Evolutionary conservation across 306 rosid species (phyloP).

Genomic region (Corylus avellana): DNA sequence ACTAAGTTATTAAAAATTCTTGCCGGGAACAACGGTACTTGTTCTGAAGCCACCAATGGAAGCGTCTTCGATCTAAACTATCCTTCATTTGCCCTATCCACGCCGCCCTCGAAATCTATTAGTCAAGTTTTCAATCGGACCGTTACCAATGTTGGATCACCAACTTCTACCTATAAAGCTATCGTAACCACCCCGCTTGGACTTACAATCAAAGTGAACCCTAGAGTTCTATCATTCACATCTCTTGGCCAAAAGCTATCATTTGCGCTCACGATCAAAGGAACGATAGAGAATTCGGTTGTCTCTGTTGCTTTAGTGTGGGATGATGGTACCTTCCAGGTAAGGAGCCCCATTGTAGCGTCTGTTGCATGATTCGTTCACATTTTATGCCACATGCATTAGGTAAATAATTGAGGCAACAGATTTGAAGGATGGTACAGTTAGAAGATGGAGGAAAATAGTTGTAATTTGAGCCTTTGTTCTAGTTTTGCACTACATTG

Average conservation of each 20-base stretch:
- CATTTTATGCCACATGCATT: background rate
- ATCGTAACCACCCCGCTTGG: slow-evolving; percentile 7
- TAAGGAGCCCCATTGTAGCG: slow-evolving; percentile 41
- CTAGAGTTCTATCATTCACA: slow-evolving; percentile 32
- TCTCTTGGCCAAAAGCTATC: slow-evolving; percentile 30
- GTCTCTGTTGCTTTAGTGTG: slow-evolving; percentile 34
- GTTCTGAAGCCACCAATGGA: background rate
- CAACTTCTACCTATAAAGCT: slow-evolving; percentile 11
- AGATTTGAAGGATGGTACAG: background rate
- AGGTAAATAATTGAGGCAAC: background rate
- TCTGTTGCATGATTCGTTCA: slow-evolving; percentile 1
- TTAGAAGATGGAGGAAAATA: too few relatives aligned
- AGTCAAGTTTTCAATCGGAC: slow-evolving; percentile 4
- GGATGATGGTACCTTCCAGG: slow-evolving; percentile 38
- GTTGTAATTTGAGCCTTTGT: too few relatives aligned
- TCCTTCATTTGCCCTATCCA: slow-evolving; percentile 48
- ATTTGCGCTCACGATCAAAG: slow-evolving; percentile 28
- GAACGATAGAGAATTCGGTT: background rate
- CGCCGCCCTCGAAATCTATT: background rate
- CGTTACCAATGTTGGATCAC: slow-evolving; percentile 12
- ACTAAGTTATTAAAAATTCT: background rate
- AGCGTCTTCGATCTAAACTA: slow-evolving; percentile 39
- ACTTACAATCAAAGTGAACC: slow-evolving; percentile 34
- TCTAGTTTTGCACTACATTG: too few relatives aligned
- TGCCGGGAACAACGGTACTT: slow-evolving; percentile 9